Evolutionary conservation across 495 filamentous ascomycete species (phyloP), one percentile per base, ranked within the genome.

Genomic region (Aspergillus affinis): DNA sequence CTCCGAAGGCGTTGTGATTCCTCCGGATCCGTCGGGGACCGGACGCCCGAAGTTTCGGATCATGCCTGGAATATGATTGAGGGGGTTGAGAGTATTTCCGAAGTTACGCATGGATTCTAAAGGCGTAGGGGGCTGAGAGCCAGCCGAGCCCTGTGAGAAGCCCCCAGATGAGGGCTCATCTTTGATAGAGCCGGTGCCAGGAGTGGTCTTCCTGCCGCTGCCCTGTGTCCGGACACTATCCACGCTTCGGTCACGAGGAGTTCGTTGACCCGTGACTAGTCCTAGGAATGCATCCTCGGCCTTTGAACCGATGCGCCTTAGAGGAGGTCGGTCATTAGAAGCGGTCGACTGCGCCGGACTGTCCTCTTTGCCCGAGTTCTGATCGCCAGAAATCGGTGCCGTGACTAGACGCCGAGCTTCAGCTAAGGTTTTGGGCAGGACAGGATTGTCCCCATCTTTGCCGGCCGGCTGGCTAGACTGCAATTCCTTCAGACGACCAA

Each of bases 331-430:
- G 27, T 78, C 79, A 44, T 70, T 65, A 23, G 64, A 63, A 41
- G 81, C 61, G 61, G 76, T 61, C 59, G 82, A 67, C 74, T 78
- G 65, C 4, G 77, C 65, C 1, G 78, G 72, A 56, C 73, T 75
- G 8, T 75, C 74, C 6, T 79, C 84, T 64, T 78, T 80, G 3
- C 66, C 69, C 4, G 75, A 76, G 50, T 73, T 80, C 44, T 87
- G 83, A 21, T 86, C 85, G 44, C 79, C 72, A 20, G 77, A 76
- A 18, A 80, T 73, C n/a, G 90, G 86, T 2, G 88, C 84, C 60
- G 86, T 85, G 51, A 98, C 89, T 12, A 98, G 82, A 70, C 88
- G 92, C 48, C 92, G 84, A 21, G 93, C 94, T 62, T 98, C 94
- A 54, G 94, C 94, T 1, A 98, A 77, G 8, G 94, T 98, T 61